Evolutionary conservation across 192 early-diverging fungal genomes (phyloP), one percentile per base, ranked within the genome.

Genomic region (Podochytrium sp.): DNA sequence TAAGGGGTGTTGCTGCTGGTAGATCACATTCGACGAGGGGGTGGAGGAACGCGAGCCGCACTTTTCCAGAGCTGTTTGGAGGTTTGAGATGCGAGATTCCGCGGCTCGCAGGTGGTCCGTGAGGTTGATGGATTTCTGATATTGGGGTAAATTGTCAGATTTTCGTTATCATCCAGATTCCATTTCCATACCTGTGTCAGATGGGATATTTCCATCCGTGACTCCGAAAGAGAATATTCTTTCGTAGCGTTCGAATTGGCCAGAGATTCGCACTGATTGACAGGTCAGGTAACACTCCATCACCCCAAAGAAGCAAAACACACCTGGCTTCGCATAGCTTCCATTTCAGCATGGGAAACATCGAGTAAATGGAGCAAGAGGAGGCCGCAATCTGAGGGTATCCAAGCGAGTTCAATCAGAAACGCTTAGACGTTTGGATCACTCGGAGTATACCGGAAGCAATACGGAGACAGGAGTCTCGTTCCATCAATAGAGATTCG

Each of bases 311-410:
- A 7, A 27, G 16, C 7, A 57, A 16, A 61, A 60, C 32, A 16
- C 3, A 72, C 70, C 56, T 72, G 72, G 18, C 32, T 27, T 23
- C 47, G 35, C 59, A 74, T 49, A 3, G 47, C 38, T 29, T 62
- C 60, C 16, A 32, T n/a, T 49, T 74, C 72, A 14, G 72, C 72
- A 20, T 62, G n/a, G 5, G 41, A n/a, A 14, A 74, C 72, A 37
- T 74, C 37, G 14, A 58, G 56, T 37, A 32, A 34, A 32, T 74
- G 72, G 25, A 74, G 43, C 7, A 74, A 49, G 7, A 63, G 29
- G 6, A 64, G 60, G 6, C 72, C 72, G 32, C 56, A 38, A 35
- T 74, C 72, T 64, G 27, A 18, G 32, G 23, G n/a, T 5, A 5
- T 16, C 41, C 16, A 23, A 16, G 33, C 16, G 23, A 18, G 30